phyloP scores from a whole-genome alignment of 768 basidiomycete genomes.

The Mycena maculata region DNA sequence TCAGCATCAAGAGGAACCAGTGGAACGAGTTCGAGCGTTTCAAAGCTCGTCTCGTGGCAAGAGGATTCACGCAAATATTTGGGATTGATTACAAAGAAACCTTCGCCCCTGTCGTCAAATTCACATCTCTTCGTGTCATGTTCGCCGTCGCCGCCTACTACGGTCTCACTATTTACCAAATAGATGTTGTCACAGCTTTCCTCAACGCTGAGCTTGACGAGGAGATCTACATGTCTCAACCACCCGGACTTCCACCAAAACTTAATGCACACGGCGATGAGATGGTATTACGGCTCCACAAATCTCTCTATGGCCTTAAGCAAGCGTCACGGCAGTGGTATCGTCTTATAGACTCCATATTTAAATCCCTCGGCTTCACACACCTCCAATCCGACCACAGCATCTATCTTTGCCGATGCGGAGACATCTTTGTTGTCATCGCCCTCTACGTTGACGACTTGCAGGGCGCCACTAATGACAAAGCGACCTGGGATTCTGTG shows the following conservation, averaged over 20 bases:
- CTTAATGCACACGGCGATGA: background rate
- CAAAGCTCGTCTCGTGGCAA: conserved; percentile 1
- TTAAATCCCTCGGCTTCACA: conserved; percentile 1
- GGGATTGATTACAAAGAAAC: conserved; percentile 1
- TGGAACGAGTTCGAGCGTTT: conserved; percentile 6
- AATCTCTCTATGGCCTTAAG: conserved; percentile 3
- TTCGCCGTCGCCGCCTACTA: conserved; percentile 1
- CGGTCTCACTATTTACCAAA: background rate
- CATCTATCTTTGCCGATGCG: conserved; percentile 10
- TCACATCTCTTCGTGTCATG: conserved; percentile 1
- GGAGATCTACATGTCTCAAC: conserved; percentile 15
- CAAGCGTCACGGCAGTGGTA: conserved; percentile 2
- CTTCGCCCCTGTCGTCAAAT: conserved; percentile 6
- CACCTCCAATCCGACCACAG: conserved; percentile 12
- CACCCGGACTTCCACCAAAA: conserved; percentile 4
- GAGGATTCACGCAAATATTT: background rate
- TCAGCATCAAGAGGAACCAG: background rate
- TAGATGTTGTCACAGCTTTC: conserved; percentile 1
- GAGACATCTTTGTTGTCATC: background rate
- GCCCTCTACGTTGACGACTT: background rate
- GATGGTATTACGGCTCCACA: conserved; percentile 2
- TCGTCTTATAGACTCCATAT: background rate
- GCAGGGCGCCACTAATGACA: background rate
- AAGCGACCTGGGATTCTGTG: background rate
- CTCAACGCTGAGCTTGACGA: conserved; percentile 3